Percentiles rank a stretch among this genome's conserved stretches.
These are phyloP conservation scores for Suhomyces pyralidae DNA, from an alignment of 805 yeast species.

Conservation along the genomic window DNA sequence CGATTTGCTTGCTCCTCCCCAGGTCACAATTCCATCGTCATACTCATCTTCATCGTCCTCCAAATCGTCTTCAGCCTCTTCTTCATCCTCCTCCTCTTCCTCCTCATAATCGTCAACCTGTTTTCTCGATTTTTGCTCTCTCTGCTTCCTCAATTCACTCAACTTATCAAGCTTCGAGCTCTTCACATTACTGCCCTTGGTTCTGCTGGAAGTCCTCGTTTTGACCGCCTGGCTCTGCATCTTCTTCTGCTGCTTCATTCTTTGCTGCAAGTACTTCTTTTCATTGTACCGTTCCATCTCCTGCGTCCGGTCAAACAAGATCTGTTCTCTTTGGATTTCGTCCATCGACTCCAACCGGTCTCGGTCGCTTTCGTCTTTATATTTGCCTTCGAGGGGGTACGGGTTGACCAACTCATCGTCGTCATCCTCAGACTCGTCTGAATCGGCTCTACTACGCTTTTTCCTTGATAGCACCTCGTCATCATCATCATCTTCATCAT, in stretches of 20 bases:
- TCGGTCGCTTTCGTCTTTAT: conserved; percentile 77
- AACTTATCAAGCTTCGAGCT: conserved; percentile 52
- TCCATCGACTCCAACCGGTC: conserved; percentile 66
- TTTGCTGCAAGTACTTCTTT: conserved; percentile 74
- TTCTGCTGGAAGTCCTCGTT: conserved; percentile 40
- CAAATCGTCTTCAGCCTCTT: conserved; percentile 34
- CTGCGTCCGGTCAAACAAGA: conserved; percentile 88
- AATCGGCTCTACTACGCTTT: conserved; percentile 22
- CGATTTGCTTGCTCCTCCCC: conserved; percentile 43
- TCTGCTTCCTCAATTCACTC: conserved; percentile 70
- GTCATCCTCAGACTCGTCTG: conserved; percentile 15
- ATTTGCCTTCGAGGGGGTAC: conserved; percentile 91
- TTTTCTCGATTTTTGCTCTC: conserved; percentile 54
- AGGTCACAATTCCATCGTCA: conserved; percentile 17
- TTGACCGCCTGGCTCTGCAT: conserved; percentile 10
- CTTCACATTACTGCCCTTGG: conserved; percentile 22
- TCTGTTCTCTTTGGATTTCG: conserved; percentile 88
- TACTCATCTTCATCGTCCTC: conserved; percentile 39
- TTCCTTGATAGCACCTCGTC: conserved; percentile 27
- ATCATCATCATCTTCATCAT: conserved; percentile 18
- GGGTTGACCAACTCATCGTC: conserved; percentile 54
- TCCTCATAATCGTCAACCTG: conserved; percentile 20
- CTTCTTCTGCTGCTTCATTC: conserved; percentile 58
- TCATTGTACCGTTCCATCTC: conserved; percentile 88
- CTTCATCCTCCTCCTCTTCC: conserved; percentile 36